These are phyloP conservation scores for Murraya koenigii DNA, from an alignment of 345 rosid genomes.

Conservation along the genomic window DNA sequence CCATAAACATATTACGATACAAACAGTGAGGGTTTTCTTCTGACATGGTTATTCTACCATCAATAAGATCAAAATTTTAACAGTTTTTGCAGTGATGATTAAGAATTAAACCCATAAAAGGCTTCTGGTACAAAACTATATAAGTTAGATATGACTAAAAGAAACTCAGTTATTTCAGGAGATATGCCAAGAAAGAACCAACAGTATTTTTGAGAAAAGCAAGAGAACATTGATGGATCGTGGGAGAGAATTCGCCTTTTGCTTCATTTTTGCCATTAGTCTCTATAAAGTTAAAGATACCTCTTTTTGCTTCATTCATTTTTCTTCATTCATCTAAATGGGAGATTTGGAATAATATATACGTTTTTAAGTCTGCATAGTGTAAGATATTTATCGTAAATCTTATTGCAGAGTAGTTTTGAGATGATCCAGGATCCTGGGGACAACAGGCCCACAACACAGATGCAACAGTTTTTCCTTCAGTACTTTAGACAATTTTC, in stretches of 20 bases:
- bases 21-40: neutral
- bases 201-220: neutral
- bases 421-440: neutral
- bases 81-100: neutral
- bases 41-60: neutral
- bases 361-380: neutral
- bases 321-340: neutral
- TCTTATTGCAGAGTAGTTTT: neutral
- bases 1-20: neutral
- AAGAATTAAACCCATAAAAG: neutral
- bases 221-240: neutral
- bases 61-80: neutral
- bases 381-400: neutral
- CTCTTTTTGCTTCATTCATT: neutral
- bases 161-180: neutral
- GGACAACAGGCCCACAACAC: neutral
- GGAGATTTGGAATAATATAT: neutral
- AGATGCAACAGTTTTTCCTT: neutral
- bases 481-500: neutral
- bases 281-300: neutral
- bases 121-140: neutral
- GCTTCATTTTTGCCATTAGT: neutral
- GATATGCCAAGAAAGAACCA: neutral
- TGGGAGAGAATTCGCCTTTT: neutral
- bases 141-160: neutral